Evolutionary conservation across 108 stramenopile genomes (phyloP), one percentile per base, ranked within the genome.

Genomic region (Pseudonitzschia multistriata): DNA sequence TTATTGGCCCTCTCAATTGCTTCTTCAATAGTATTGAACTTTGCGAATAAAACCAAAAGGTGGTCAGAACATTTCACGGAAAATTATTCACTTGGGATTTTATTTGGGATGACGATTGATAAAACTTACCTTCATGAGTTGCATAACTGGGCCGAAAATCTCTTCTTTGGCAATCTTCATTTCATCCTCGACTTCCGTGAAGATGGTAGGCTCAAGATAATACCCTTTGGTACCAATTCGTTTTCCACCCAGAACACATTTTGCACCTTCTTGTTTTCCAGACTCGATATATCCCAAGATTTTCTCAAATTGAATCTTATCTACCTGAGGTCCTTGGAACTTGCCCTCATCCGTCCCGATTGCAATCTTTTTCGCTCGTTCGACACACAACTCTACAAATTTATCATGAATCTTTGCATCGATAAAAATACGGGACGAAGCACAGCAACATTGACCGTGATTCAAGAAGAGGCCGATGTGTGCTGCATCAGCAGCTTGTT

Each of bases 371-470:
- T 61, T 31, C n/a, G 57, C 60, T 55, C 24, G 6, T 39, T 62
- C 35, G 34, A 37, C 67, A 15, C 42, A 45, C 15, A 49, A 14
- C 21, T 77, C 73, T 5, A 74, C 60, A 42, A 85, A 84, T 54
- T 74, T 63, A 62, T 85, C 87, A 39, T 81, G 53, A 22, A 87
- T 74, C 11, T 33, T 66, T 35, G 81, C 76, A 25, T 89, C 83
- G 22, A 94, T 86, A 61, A 79, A 81, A n/a, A 94, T 63, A 0
- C 92, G 83, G 24, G 82, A 72, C 25, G 73, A 52, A 37, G 88
- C 85, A 42, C 67, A 76, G 77, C 91, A 92, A 75, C 78, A 79
- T 77, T 92, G 91, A n/a, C 91, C 91, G 22, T 82, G 74, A 70
- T 86, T 87, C 33, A 85, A 62, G 49, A 83, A 87, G 2, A 83